Evolutionary conservation across 2,329 filamentous ascomycete species (phyloP), one percentile per base, ranked within the genome.

Genomic region (Alternaria triticina): DNA sequence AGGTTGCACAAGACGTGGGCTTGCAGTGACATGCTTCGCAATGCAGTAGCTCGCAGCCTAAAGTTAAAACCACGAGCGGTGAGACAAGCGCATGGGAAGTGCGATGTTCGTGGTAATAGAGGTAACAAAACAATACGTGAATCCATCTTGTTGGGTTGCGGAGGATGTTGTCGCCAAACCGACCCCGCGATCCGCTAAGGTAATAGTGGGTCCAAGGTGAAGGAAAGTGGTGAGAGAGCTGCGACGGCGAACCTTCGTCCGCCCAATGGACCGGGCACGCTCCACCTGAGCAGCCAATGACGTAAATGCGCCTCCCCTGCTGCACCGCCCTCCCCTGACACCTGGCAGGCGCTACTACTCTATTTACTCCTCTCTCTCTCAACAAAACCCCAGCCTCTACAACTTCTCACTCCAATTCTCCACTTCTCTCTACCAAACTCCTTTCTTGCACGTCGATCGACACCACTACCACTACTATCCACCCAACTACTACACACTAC

Each of bases 331-430:
- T 61, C 67, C 65, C 66, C 55, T 71, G 73, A 72, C 73, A 75
- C 64, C 72, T 69, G 68, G 74, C 62, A 61, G 62, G 64, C 67
- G 58, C 63, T 69, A 54, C 69, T 57, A 60, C 65, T 72, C 71
- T 74, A 70, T 72, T 74, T 70, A 67, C 65, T 61, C 59, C 23
- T 52, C 50, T 60, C 23, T 52, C 50, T 57, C 72, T 61, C 70
- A 73, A 74, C 68, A 70, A 68, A 71, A 61, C 64, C 61, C n/a
- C 33, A 17, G 22, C 62, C 58, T 58, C 65, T 64, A 54, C 50
- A 59, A 58, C 43, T 54, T 51, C 50, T 55, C 54, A 54, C 66
- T 44, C 40, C 51, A 54, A 61, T 59, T 57, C 61, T 49, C 30
- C 60, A 52, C 61, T 44, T 59, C 50, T 23, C 46, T 51, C 30